phyloP scores from a whole-genome alignment of 2,329 filamentous ascomycete species.

The Stachybotrys chartarum region DNA sequence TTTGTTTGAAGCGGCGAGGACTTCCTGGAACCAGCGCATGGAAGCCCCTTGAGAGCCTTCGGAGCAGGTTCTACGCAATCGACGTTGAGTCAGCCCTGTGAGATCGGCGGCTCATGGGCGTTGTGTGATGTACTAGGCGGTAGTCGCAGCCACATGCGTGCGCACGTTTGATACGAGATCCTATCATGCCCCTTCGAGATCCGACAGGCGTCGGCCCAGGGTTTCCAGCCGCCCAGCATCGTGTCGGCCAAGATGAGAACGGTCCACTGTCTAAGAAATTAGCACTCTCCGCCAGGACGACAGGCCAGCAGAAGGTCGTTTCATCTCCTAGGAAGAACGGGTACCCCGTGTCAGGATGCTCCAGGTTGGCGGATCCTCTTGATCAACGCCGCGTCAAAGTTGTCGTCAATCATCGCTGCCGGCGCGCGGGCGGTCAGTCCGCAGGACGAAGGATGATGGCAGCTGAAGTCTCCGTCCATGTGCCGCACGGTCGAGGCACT shows the following conservation, averaged over 20 bases:
- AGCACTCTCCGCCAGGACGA: not conserved
- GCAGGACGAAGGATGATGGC: not conserved
- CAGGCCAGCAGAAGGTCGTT: not conserved
- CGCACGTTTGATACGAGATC: not conserved
- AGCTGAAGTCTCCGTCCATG: not conserved
- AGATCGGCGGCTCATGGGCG: not conserved
- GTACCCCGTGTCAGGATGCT: not conserved
- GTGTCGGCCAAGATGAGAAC: no score
- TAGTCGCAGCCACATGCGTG: not conserved
- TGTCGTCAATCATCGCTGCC: not conserved
- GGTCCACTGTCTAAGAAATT: not conserved
- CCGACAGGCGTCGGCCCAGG: no score
- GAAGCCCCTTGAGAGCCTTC: not conserved
- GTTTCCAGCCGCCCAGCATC: no score
- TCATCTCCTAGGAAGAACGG: not conserved
- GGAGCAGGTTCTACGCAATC: not conserved
- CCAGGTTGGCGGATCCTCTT: not conserved
- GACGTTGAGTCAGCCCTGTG: not conserved
- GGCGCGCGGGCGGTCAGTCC: not conserved
- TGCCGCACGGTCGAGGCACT: not conserved
- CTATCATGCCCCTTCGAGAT: no score
- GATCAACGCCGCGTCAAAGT: not conserved
- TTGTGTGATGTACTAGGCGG: not conserved
- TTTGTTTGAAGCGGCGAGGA: no score
- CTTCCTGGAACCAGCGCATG: not conserved